Evolutionary conservation across 2,329 filamentous ascomycete species (phyloP).

Genomic region (Calonectria pauciramosa): DNA sequence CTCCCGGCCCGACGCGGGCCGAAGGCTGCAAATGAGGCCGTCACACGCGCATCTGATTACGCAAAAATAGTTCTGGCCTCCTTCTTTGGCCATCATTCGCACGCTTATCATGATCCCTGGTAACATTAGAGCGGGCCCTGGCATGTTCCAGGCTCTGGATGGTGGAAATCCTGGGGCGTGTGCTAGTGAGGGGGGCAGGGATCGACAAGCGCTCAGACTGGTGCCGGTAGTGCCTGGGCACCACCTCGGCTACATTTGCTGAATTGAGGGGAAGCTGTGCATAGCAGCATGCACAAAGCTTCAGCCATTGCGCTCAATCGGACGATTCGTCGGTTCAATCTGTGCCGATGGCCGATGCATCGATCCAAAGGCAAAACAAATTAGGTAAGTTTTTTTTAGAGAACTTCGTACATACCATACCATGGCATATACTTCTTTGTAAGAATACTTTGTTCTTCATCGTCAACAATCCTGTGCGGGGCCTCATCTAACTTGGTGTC

Average conservation of each 20-base stretch:
- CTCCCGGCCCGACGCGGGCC: neutral
- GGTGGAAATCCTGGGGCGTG: neutral
- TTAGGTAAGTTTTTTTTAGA: neutral
- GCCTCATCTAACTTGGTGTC: conserved; percentile 1
- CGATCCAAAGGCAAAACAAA: neutral
- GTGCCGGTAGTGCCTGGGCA: neutral
- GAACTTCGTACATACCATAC: neutral
- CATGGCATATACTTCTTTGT: neutral
- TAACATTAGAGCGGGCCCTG: neutral
- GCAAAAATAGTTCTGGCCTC: neutral
- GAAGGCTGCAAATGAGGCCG: neutral
- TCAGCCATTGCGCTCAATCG: neutral
- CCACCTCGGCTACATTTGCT: neutral
- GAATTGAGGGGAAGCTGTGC: neutral
- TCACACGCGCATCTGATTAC: neutral
- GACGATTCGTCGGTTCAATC: neutral
- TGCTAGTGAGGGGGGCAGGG: conserved; percentile 1
- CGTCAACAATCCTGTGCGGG: neutral
- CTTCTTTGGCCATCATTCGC: neutral
- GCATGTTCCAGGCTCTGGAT: neutral
- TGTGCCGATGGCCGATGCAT: neutral
- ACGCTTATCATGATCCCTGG: neutral
- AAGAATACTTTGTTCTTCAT: too few relatives aligned
- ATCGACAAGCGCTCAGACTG: conserved; percentile 1
- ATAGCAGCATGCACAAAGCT: too few relatives aligned